Evolutionary conservation across 305 asterid species (phyloP), one percentile per base, ranked within the genome.

Genomic region (Solanum hybrid): DNA sequence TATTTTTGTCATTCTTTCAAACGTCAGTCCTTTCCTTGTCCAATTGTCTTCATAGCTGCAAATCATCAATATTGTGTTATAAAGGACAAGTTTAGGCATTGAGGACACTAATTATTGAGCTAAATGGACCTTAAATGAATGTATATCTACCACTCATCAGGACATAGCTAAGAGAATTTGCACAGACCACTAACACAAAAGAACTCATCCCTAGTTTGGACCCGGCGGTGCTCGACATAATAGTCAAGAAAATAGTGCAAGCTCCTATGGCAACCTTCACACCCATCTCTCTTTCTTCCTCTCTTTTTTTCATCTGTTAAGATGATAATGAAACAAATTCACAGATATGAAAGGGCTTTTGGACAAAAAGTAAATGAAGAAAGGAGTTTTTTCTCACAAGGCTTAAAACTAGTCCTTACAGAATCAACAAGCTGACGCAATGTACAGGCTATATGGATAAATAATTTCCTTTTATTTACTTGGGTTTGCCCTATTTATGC

Each of bases 171-270:
- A 96, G 94, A 90, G 94, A 93, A 92, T 95, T 95, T 3, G 97
- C 93, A 73, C 94, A 95, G 26, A 94, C 98, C 87, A 93, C 98
- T 33, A 96, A 96, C 11, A 96, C 95, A 82, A 89, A 95, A 86
- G 98, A 97, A 93, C 97, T 96, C 94, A 93, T 93, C 51, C 97
- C 98, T n/a, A 87, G 34, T 82, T 87, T 92, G 27, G 98, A 92
- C 95, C 94, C 92, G 91, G 95, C 93, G 10, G 96, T 95, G 93
- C 92, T 93, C 26, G 98, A 96, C 94, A 92, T 88, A 85, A 96
- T 95, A 1, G 97, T 96, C 75, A 96, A 89, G 45, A 87, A 93
- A 33, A 95, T 93, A 22, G 95, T 93, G 89, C 92, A 91, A 73
- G 95, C 95, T 65, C 90, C 91, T 29, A 93, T 5, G 61, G 89